These are phyloP conservation scores for Solanum rostratum DNA, from an alignment of 257 asterid species.

Conservation along the genomic window DNA sequence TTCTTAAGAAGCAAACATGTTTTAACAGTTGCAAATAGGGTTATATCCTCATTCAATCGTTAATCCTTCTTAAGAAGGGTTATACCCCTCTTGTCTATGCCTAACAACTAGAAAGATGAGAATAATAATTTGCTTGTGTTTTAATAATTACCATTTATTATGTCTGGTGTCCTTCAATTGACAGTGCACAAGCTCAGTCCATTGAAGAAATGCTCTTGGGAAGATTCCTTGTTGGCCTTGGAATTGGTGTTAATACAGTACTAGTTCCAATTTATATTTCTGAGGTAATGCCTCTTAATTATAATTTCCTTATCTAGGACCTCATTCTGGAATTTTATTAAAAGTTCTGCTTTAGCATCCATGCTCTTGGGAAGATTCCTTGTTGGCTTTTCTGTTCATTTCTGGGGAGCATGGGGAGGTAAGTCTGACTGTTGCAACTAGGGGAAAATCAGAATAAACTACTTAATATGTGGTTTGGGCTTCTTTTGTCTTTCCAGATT, in stretches of 20 bases:
- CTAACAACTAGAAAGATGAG: background rate
- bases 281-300: constrained; percentile 43
- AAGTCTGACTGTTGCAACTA: background rate
- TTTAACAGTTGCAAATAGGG: background rate
- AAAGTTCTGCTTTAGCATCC: background rate
- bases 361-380: too few relatives aligned
- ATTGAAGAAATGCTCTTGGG: constrained; percentile 67
- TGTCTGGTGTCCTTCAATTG: constrained; percentile 6
- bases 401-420: background rate
- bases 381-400: background rate
- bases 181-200: constrained; percentile 89
- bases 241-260: constrained; percentile 85
- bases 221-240: constrained; percentile 82
- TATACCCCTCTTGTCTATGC: background rate
- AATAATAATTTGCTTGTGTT: background rate
- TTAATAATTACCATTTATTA: background rate
- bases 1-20: background rate
- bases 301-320: background rate
- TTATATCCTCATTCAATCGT: background rate
- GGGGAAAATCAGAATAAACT: background rate
- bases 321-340: background rate
- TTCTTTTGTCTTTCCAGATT: background rate
- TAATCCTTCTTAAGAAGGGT: too few relatives aligned
- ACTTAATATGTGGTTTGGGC: background rate
- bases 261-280: constrained; percentile 82